A percentile compares a stretch with the other conserved stretches of the same genome.
phyloP scores from a whole-genome alignment of 2,329 filamentous ascomycete species.

The Fusarium sp. region DNA sequence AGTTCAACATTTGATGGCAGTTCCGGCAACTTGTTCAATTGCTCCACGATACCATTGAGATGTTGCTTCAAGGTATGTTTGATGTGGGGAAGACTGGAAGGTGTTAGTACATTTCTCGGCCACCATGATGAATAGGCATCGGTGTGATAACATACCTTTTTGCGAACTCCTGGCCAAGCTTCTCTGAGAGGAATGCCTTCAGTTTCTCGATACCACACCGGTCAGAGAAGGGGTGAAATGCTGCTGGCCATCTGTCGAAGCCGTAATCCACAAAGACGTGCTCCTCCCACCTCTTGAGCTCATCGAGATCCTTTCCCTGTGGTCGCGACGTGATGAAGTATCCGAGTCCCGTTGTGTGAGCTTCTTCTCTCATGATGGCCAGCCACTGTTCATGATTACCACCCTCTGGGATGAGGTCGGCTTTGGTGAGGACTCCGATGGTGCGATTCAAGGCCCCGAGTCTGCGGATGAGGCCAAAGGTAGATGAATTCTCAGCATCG shows the following conservation, averaged over 20 bases:
- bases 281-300: conserved; percentile 65
- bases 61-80: conserved; percentile 63
- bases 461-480: conserved; percentile 72
- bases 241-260: conserved; percentile 59
- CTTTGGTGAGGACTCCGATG: conserved; percentile 86
- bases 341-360: conserved; percentile 75
- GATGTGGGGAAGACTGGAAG: conserved; percentile 62
- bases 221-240: conserved; percentile 61
- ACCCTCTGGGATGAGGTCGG: conserved; percentile 74
- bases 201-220: conserved; percentile 67
- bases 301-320: conserved; percentile 64
- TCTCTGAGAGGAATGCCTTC: conserved; percentile 64
- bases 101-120: conserved; percentile 26
- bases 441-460: conserved; percentile 70
- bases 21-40: conserved; percentile 73
- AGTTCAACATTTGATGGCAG: conserved; percentile 76
- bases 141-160: conserved; percentile 55
- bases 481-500: conserved; percentile 81
- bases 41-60: conserved; percentile 63
- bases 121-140: conserved; percentile 13
- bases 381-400: conserved; percentile 68
- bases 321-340: conserved; percentile 84
- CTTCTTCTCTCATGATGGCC: conserved; percentile 70
- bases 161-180: conserved; percentile 66
- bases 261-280: conserved; percentile 60